Evolutionary conservation across 768 basidiomycete species (phyloP).

Genomic region (Daedalea quercina): DNA sequence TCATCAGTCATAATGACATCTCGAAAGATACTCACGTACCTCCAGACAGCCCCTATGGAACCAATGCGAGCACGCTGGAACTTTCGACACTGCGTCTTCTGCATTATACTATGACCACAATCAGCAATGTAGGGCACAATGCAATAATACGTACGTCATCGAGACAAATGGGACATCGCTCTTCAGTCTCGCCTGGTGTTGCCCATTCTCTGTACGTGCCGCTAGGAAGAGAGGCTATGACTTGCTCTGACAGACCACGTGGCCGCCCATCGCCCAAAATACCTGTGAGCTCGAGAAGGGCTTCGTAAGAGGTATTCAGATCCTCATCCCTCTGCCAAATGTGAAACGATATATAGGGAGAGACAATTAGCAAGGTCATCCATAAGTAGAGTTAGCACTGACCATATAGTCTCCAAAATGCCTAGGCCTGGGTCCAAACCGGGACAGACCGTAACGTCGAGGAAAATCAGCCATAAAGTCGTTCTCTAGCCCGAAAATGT

Average conservation of each 20-base stretch:
- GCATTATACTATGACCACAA: conserved; percentile 49
- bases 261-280: conserved; percentile 66
- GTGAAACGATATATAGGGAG: conserved; percentile 4
- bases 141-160: conserved; percentile 57
- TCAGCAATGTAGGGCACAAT: conserved; percentile 8
- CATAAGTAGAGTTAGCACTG: conserved; percentile 14
- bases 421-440: conserved; percentile 6
- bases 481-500: neutral
- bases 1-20: neutral
- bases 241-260: conserved; percentile 52
- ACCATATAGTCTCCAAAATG: conserved; percentile 46
- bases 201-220: conserved; percentile 66
- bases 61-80: conserved; percentile 74
- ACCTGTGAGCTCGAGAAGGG: conserved; percentile 48
- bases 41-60: conserved; percentile 70
- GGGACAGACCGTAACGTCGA: neutral
- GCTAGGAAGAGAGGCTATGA: conserved; percentile 53
- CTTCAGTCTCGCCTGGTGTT: conserved; percentile 50
- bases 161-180: conserved; percentile 77
- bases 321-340: conserved; percentile 62
- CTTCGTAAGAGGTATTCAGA: conserved; percentile 73
- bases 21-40: conserved; percentile 32
- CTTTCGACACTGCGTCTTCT: conserved; percentile 56
- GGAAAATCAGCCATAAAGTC: neutral
- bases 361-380: neutral